These are phyloP conservation scores for Biscogniauxia mediterranea DNA, from an alignment of 2,329 filamentous ascomycete genomes.

Conservation along the genomic window DNA sequence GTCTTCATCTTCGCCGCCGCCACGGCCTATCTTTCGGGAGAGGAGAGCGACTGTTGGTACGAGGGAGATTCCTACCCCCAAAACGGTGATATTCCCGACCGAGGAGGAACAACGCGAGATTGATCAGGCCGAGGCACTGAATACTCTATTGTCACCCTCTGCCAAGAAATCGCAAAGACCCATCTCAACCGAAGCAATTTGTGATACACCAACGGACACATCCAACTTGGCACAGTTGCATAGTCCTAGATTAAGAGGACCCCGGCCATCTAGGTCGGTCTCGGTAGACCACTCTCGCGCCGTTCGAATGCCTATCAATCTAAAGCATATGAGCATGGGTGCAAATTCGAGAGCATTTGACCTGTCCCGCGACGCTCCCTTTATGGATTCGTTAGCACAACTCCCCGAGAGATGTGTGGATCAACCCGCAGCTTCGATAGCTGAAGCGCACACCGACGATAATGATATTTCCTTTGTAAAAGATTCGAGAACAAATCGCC, in stretches of 20 bases:
- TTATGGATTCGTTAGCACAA: not conserved
- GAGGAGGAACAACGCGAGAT: not conserved
- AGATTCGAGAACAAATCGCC: not conserved
- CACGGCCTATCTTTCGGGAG: conserved; percentile 21
- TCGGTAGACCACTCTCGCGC: not conserved
- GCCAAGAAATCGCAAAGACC: not conserved
- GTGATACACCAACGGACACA: too few species aligned
- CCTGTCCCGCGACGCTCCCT: not conserved
- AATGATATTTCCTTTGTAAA: not conserved
- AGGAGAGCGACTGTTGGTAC: conserved; percentile 16
- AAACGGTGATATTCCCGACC: not conserved
- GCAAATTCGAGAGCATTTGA: not conserved
- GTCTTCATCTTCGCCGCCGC: conserved; percentile 21
- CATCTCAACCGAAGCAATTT: not conserved
- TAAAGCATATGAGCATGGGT: not conserved
- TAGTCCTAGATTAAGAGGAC: not conserved
- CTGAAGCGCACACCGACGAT: not conserved
- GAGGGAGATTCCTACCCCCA: conserved; percentile 6
- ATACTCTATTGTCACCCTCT: not conserved
- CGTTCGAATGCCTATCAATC: not conserved
- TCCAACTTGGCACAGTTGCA: not conserved
- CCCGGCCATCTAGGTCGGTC: not conserved
- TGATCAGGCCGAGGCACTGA: not conserved
- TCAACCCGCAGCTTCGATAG: not conserved
- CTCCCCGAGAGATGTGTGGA: not conserved